phyloP scores from a whole-genome alignment of 345 rosid species.

The Melaleuca quinquenervia region DNA sequence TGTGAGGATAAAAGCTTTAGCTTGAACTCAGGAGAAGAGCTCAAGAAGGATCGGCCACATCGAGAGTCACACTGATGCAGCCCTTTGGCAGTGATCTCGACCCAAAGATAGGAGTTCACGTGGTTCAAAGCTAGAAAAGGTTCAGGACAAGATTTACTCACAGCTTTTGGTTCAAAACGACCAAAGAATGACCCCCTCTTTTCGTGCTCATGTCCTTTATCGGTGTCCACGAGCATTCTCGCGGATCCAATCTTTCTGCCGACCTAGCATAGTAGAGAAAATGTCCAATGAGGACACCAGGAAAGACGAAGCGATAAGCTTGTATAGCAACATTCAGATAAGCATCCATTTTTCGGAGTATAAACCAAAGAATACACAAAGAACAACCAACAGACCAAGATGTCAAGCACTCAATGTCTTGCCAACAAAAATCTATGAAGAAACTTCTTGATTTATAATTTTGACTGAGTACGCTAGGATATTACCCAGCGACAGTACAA shows the following conservation, averaged over 20 bases:
- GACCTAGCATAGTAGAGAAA: slow-evolving; percentile 11
- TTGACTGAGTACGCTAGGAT: neutral
- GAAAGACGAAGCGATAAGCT: neutral
- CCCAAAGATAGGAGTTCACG: neutral
- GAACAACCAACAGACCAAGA: neutral
- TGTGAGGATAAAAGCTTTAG: neutral
- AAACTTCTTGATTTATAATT: neutral
- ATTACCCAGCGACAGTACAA: neutral
- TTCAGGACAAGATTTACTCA: slow-evolving; percentile 6
- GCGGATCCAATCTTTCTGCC: slow-evolving; percentile 30
- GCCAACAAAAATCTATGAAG: neutral
- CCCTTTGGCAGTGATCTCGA: neutral
- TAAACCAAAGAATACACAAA: neutral
- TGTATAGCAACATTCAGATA: neutral
- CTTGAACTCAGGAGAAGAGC: neutral
- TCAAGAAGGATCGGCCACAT: neutral
- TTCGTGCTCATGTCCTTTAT: slow-evolving; percentile 12
- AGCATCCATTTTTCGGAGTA: neutral
- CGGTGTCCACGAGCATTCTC: slow-evolving; percentile 17
- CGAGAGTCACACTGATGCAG: neutral
- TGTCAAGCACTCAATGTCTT: neutral
- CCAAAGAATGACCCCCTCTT: slow-evolving; percentile 20
- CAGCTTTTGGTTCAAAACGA: slow-evolving; percentile 21
- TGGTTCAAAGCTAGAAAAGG: neutral
- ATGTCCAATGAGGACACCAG: neutral